phyloP scores from a whole-genome alignment of 352 stramenopile genomes.

The Phytophthora citrophthora region DNA sequence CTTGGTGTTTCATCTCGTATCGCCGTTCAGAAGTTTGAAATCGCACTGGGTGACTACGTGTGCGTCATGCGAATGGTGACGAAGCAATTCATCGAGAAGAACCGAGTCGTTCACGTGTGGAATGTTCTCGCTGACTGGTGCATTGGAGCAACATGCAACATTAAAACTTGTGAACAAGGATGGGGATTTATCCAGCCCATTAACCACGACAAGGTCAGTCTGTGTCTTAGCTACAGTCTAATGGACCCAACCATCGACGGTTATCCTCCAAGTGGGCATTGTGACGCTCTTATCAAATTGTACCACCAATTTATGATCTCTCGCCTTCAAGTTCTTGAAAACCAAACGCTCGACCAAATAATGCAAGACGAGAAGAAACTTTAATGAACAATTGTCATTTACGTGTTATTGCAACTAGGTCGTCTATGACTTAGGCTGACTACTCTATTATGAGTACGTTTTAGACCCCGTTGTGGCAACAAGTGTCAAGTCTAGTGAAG shows the following conservation, averaged over 20 bases:
- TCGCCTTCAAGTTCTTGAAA: neutral
- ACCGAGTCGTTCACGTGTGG: too few relatives aligned
- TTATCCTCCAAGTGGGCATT: neutral
- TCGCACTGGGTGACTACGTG: neutral
- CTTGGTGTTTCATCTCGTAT: constrained; percentile 1
- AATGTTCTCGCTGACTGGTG: neutral
- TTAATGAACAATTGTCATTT: too few relatives aligned
- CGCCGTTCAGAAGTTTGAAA: constrained; percentile 1
- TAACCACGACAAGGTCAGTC: neutral
- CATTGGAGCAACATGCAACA: neutral
- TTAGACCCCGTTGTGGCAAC: too few relatives aligned
- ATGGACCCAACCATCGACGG: neutral
- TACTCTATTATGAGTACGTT: too few relatives aligned
- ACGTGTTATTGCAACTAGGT: too few relatives aligned
- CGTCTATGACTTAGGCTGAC: too few relatives aligned
- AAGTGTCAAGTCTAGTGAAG: too few relatives aligned
- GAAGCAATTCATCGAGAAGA: too few relatives aligned
- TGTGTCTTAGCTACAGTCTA: constrained; percentile 1
- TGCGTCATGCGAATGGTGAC: neutral
- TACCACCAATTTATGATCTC: neutral
- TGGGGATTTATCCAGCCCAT: constrained; percentile 6
- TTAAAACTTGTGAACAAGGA: neutral
- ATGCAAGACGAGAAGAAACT: neutral
- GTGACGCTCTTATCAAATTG: neutral
- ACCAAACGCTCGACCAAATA: constrained; percentile 2